phyloP scores from a whole-genome alignment of 768 basidiomycete genomes.

The Coprinopsis strossmayeri region DNA sequence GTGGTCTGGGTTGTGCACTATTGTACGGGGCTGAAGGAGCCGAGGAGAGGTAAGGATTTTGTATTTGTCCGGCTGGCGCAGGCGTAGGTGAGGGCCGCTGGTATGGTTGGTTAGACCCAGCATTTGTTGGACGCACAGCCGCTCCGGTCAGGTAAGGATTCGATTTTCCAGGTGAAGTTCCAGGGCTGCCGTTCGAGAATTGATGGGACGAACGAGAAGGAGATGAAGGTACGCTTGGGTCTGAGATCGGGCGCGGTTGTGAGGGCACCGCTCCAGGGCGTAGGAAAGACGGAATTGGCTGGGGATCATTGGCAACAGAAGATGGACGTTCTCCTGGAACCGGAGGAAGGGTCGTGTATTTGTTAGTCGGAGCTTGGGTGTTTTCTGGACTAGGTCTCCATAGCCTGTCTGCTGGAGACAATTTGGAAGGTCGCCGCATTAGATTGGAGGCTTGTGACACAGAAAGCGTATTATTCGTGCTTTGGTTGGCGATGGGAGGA shows the following conservation, averaged over 20 bases:
- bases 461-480: conserved; percentile 15
- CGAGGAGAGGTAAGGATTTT: conserved; percentile 1
- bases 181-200: not conserved
- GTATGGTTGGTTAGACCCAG: conserved; percentile 1
- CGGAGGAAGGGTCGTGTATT: conserved; percentile 33
- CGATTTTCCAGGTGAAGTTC: not conserved
- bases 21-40: not conserved
- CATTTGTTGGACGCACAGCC: not conserved
- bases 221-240: too few relatives aligned
- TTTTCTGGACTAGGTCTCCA: conserved; percentile 25
- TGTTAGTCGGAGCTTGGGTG: conserved; percentile 14
- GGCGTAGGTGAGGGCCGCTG: not conserved
- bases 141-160: conserved; percentile 17
- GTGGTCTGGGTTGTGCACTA: not conserved
- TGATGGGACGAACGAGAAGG: conserved; percentile 9
- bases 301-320: not conserved
- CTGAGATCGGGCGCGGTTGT: not conserved
- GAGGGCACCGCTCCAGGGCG: conserved; percentile 23
- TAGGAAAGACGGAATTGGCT: conserved; percentile 27
- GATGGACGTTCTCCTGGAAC: conserved; percentile 23
- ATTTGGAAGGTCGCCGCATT: conserved; percentile 46
- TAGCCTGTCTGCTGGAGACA: conserved; percentile 44
- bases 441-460: conserved; percentile 22
- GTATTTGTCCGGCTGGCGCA: not conserved
- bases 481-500: not conserved